Conservation (phyloP, 768 basidiomycete genomes). For the Epithele typhae region DNA sequence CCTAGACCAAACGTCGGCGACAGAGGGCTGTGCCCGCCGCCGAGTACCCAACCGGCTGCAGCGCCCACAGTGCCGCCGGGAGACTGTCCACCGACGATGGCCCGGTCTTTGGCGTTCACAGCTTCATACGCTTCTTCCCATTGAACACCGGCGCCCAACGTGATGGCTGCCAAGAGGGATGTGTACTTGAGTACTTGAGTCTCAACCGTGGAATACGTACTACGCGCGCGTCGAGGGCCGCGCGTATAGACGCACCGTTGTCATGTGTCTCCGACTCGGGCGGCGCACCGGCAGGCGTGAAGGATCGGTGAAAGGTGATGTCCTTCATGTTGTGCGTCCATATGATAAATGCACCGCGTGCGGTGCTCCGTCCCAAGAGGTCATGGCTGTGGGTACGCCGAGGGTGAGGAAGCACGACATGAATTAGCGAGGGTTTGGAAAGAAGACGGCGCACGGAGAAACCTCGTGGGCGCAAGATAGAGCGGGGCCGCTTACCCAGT, state of each 20-base stretch:
- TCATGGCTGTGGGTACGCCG: slow-evolving; percentile 4
- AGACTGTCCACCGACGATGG: slow-evolving; percentile 2
- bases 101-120: slow-evolving; percentile 1
- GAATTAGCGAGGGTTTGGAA: too few relatives aligned
- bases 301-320: slow-evolving; percentile 28
- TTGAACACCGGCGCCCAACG: slow-evolving; percentile 30
- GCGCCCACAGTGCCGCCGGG: slow-evolving; percentile 39
- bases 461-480: too few relatives aligned
- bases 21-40: slow-evolving; percentile 27
- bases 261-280: slow-evolving; percentile 2
- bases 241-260: slow-evolving; percentile 16
- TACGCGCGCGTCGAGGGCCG: too few relatives aligned
- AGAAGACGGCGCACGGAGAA: too few relatives aligned
- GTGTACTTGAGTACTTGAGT: neutral
- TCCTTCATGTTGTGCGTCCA: slow-evolving; percentile 41
- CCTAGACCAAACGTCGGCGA: slow-evolving; percentile 27
- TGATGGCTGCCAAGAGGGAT: slow-evolving; percentile 19
- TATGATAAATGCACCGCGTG: slow-evolving; percentile 26
- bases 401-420: too few relatives aligned
- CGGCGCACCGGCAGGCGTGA: slow-evolving; percentile 31
- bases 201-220: too few relatives aligned
- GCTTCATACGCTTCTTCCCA: slow-evolving; percentile 6
- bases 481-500: slow-evolving; percentile 12
- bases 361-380: slow-evolving; percentile 21
- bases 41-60: slow-evolving; percentile 40